These are phyloP conservation scores for Solanum sejunctum DNA, from an alignment of 257 asterid genomes.

Conservation along the genomic window DNA sequence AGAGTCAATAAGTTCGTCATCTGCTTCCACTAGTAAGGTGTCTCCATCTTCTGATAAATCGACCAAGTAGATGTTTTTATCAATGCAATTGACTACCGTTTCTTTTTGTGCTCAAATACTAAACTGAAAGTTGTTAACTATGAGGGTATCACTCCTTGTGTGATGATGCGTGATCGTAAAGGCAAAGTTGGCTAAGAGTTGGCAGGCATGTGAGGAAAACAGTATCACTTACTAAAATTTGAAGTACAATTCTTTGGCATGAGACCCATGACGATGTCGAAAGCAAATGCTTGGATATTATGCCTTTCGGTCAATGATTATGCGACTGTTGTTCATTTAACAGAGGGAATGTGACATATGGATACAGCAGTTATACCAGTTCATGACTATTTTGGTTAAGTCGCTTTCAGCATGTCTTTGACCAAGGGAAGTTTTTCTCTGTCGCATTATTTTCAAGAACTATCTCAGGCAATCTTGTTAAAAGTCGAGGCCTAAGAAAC, in stretches of 20 bases:
- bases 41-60: conserved; percentile 21
- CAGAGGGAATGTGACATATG: background rate
- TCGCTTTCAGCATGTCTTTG: background rate
- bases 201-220: background rate
- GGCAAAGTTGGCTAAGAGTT: background rate
- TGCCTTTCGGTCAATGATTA: background rate
- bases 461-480: background rate
- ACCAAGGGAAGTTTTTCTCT: background rate
- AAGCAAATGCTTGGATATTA: background rate
- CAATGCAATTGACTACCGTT: background rate
- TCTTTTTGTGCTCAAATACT: background rate
- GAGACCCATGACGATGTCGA: background rate
- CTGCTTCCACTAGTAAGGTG: conserved; percentile 6
- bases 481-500: background rate
- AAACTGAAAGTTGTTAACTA: background rate
- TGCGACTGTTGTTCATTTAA: background rate
- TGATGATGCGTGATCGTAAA: background rate
- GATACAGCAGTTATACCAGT: background rate
- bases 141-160: background rate
- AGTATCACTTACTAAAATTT: background rate
- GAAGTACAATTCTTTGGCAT: background rate
- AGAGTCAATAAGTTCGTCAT: conserved; percentile 15
- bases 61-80: conserved; percentile 3
- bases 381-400: background rate
- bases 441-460: background rate